Conservation (phyloP, 139 green algal species). For the Zygnema circumcarinatum region DNA sequence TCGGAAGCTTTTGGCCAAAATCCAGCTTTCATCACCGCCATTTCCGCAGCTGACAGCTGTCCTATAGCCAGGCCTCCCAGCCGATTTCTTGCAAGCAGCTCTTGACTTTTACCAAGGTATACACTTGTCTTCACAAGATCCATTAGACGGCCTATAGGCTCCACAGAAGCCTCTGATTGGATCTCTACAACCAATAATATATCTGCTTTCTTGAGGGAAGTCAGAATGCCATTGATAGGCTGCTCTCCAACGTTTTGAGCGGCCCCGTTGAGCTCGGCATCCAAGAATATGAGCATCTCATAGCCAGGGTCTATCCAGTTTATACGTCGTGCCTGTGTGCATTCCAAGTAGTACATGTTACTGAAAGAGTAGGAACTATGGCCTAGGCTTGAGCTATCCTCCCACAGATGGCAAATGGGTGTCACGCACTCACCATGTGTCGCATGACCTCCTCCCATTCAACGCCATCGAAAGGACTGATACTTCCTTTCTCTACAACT, state of each 20-base stretch:
- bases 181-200: conserved; percentile 34
- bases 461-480: too few relatives aligned
- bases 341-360: too few relatives aligned
- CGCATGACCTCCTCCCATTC: too few relatives aligned
- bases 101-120: neutral
- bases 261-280: neutral
- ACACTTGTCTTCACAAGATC: neutral
- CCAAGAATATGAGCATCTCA: conserved; percentile 36
- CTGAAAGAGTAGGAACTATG: too few relatives aligned
- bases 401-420: too few relatives aligned
- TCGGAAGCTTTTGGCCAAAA: conserved; percentile 17
- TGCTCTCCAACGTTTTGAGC: neutral
- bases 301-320: conserved; percentile 44
- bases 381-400: too few relatives aligned
- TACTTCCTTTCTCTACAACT: too few relatives aligned
- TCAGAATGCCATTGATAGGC: conserved; percentile 5
- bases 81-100: neutral
- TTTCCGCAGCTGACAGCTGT: conserved; percentile 20
- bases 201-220: conserved; percentile 32
- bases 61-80: conserved; percentile 9
- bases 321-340: conserved; percentile 21
- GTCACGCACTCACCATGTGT: too few relatives aligned
- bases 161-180: conserved; percentile 13
- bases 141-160: neutral
- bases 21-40: neutral